Base-by-base conservation (phyloP, 176 grass and related monocot genomes). In the Oryza longistaminata region DNA sequence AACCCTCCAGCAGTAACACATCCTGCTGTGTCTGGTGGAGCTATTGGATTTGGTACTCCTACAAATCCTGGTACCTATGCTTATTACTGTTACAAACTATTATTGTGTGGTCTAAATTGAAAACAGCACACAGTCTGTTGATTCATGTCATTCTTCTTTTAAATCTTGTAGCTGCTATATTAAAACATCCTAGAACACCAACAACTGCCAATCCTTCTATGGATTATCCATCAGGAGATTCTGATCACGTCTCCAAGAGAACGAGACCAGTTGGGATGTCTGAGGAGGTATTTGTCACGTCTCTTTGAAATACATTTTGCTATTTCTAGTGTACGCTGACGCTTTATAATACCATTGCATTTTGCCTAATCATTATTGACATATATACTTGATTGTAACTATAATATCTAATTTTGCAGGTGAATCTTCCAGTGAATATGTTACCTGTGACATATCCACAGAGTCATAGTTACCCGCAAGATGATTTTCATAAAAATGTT, bases 171-270 rank as follows among this genome's bases (percentile, higher is more conserved):
- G 96, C 81, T 72, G 86, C 93, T 55, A 89, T 96, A 49, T 90
- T 99, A 85, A 99, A 99, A 82, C 94, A 94, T 88, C 94, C 94
- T 76, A 94, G 93, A 70, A 90, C 97, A 70, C 89, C 91, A 21
- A 86, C 95, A 75, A 83, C 85, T 29, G 85, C 84, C 31, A 96
- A 94, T 81, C 88, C 97, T 92, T 74, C 76, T 8, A 83, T 89
- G 74, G 97, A 99, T 78, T 99, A 96, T 74, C 91, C 86, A 77
- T 90, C 93, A 82, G 97, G 85, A 88, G 97, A 94, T 82, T 99
- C 97, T 82, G 97, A 99, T 68, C 93, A 99, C 17, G 69, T 93
- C 13, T 83, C 84, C 48, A 99, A 99, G 82, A 91, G 97, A 89
- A 84, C 90, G 66, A 90, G 97, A 71, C 97, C 97, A 77, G 88